Percentiles rank a stretch among this genome's conserved stretches.
phyloP scores from a whole-genome alignment of 306 rosid genomes.

The Bauhinia variegata region DNA sequence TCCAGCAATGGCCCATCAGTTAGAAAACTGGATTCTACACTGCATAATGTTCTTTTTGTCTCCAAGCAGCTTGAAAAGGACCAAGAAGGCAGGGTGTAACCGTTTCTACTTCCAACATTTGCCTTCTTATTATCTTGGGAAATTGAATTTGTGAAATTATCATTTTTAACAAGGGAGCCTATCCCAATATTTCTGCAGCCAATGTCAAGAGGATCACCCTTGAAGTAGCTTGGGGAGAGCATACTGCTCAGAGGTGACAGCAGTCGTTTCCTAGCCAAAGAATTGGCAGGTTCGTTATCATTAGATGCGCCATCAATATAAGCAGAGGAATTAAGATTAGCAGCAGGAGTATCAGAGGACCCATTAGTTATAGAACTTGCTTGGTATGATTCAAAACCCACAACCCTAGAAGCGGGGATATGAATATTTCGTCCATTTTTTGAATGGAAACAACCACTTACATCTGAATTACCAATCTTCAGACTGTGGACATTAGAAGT shows the following conservation, averaged over 20 bases:
- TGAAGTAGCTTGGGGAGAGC: slow-evolving; percentile 73
- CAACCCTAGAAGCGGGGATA: slow-evolving; percentile 83
- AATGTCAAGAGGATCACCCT: slow-evolving; percentile 71
- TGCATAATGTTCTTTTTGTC: slow-evolving; percentile 37
- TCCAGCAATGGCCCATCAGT: slow-evolving; percentile 66
- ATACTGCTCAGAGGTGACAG: slow-evolving; percentile 79
- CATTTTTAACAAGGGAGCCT: slow-evolving; percentile 40
- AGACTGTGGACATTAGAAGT: slow-evolving; percentile 66
- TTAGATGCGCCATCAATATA: slow-evolving; percentile 37
- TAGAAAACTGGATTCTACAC: slow-evolving; percentile 43
- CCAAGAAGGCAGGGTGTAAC: slow-evolving; percentile 48
- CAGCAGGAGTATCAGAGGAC: slow-evolving; percentile 36
- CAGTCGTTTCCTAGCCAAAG: slow-evolving; percentile 81
- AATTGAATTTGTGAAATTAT: slow-evolving; percentile 35
- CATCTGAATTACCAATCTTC: slow-evolving; percentile 61
- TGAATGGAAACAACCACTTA: slow-evolving; percentile 40
- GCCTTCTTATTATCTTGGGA: slow-evolving; percentile 88
- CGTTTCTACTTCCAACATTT: slow-evolving; percentile 65
- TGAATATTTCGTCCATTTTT: slow-evolving; percentile 56
- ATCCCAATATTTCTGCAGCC: slow-evolving; percentile 48
- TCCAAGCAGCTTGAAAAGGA: slow-evolving; percentile 60
- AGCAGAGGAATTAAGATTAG: slow-evolving; percentile 44
- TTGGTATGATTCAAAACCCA: slow-evolving; percentile 76
- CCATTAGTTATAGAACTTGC: slow-evolving; percentile 55
- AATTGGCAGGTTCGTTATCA: slow-evolving; percentile 55